Percentiles rank a stretch among this genome's conserved stretches.
Conservation (phyloP, 139 green algal genomes). For the Eudorina sp. region DNA sequence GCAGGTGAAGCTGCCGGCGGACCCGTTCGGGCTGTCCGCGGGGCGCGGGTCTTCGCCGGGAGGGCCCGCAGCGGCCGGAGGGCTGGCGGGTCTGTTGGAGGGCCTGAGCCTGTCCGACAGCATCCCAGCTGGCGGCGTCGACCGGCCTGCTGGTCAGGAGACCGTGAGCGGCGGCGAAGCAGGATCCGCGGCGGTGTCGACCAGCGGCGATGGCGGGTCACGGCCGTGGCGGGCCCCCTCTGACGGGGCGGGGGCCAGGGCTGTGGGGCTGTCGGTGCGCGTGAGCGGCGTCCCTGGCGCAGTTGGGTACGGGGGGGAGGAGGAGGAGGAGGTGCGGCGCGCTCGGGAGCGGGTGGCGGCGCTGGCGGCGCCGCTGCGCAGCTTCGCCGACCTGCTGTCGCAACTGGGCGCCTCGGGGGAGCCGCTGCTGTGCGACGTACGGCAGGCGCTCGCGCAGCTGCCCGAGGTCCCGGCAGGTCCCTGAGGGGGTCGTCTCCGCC, state of each 20-base stretch:
- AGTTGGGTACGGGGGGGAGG: too few relatives aligned
- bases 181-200: too few relatives aligned
- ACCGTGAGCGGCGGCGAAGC: too few relatives aligned
- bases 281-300: background rate
- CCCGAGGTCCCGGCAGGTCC: too few relatives aligned
- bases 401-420: constrained; percentile 13
- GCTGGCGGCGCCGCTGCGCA: constrained; percentile 1
- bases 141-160: too few relatives aligned
- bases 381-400: constrained; percentile 4
- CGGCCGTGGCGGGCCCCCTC: too few relatives aligned
- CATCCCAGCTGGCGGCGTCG: too few relatives aligned
- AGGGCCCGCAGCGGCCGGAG: background rate
- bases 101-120: background rate
- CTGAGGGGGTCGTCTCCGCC: too few relatives aligned
- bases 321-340: background rate
- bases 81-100: background rate
- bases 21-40: constrained; percentile 22
- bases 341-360: background rate
- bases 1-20: background rate
- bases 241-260: too few relatives aligned
- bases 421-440: constrained; percentile 3
- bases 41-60: background rate
- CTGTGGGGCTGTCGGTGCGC: constrained; percentile 4
- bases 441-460: background rate
- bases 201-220: background rate